phyloP scores from a whole-genome alignment of 1,139 yeast species.

The Geotrichum bryndzae region DNA sequence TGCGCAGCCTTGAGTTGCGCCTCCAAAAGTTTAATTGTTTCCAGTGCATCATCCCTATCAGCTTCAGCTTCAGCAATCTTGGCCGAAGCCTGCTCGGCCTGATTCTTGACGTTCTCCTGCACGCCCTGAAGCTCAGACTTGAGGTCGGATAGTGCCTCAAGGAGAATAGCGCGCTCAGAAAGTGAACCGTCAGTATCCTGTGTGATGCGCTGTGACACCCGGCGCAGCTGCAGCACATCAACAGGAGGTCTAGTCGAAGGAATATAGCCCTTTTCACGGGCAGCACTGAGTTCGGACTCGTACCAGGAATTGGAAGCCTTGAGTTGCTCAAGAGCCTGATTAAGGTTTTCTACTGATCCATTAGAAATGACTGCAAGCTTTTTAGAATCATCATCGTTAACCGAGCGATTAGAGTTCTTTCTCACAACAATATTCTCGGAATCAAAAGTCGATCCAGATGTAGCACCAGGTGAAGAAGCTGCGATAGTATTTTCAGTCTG shows the following conservation, averaged over 20 bases:
- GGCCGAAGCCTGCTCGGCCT: conserved; percentile 34
- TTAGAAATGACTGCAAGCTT: background rate
- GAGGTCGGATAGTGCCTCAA: conserved; percentile 29
- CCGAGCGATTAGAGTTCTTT: background rate
- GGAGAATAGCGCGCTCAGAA: conserved; percentile 29
- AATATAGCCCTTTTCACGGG: conserved; percentile 28
- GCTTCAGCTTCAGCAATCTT: conserved; percentile 27
- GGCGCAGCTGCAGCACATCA: conserved; percentile 28
- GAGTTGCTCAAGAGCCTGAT: conserved; percentile 24
- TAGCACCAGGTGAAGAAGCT: conserved; percentile 1
- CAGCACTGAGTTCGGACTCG: conserved; percentile 31
- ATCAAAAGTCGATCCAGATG: background rate
- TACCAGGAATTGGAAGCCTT: conserved; percentile 35
- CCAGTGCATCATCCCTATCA: conserved; percentile 24
- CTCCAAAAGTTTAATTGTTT: too few relatives aligned
- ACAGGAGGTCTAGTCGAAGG: conserved; percentile 30
- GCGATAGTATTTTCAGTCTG: conserved; percentile 7
- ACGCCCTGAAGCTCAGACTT: conserved; percentile 35
- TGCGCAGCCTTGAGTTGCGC: too few relatives aligned
- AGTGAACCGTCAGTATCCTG: conserved; percentile 27
- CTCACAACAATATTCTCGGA: background rate
- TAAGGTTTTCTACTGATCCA: background rate
- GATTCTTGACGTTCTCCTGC: conserved; percentile 29
- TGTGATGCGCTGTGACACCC: conserved; percentile 31
- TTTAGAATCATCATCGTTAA: background rate